Conservation (phyloP, 2,329 filamentous ascomycete species). For the Diaporthe helianthi region DNA sequence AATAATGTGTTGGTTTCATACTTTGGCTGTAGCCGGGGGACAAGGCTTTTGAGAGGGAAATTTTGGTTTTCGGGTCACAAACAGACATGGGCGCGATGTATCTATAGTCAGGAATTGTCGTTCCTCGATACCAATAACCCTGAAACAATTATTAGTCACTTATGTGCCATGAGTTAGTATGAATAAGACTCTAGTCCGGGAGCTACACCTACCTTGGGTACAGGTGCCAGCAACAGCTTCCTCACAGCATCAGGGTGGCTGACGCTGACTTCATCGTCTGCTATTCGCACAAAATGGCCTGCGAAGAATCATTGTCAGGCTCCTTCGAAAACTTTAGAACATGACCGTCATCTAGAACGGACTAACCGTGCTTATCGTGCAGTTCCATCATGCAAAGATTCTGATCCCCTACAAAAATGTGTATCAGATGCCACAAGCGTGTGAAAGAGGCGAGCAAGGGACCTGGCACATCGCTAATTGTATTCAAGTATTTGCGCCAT, state of each 20-base stretch:
- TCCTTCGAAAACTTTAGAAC: not conserved
- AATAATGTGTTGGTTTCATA: slow-evolving; percentile 40
- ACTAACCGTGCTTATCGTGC: not conserved
- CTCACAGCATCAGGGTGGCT: slow-evolving; percentile 15
- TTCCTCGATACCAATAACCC: slow-evolving; percentile 15
- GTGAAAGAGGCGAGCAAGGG: slow-evolving; percentile 15
- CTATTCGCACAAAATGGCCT: slow-evolving; percentile 17
- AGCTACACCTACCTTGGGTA: slow-evolving; percentile 22
- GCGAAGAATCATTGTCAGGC: not conserved
- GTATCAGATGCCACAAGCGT: slow-evolving; percentile 9
- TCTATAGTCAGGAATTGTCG: slow-evolving; percentile 38
- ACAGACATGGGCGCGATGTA: slow-evolving; percentile 50
- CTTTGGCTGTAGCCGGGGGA: slow-evolving; percentile 41
- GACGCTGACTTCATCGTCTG: slow-evolving; percentile 17
- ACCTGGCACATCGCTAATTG: slow-evolving; percentile 15
- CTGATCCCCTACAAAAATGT: not conserved
- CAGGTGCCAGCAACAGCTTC: slow-evolving; percentile 12
- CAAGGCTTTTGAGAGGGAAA: slow-evolving; percentile 44
- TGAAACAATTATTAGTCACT: not conserved
- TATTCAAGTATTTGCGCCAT: not conserved
- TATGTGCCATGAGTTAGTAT: not conserved
- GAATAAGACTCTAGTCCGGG: not conserved
- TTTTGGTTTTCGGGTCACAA: slow-evolving; percentile 45
- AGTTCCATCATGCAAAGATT: not conserved
- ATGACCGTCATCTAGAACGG: no score